Evolutionary conservation across 148 eudicot genomes (phyloP), one percentile per base, ranked within the genome.

Genomic region (Nyssa sinensis): DNA sequence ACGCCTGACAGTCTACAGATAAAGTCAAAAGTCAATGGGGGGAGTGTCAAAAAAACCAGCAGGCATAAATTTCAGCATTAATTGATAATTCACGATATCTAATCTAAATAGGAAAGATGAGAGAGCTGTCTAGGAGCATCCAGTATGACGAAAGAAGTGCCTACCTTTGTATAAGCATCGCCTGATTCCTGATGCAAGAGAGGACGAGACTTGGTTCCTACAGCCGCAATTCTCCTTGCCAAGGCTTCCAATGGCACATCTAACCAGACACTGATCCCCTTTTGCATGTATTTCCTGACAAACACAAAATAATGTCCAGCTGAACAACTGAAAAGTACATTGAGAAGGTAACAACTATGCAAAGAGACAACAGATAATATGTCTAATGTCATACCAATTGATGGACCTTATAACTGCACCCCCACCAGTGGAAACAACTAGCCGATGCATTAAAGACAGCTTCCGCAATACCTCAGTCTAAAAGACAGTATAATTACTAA

Each of bases 181-280:
- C 89, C 97, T 5, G 87, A 59, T 76, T 84, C 97, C 13, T 84
- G 79, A 77, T 85, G 87, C 79, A 93, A 75, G 34, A 95, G 88
- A 31, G 99, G 99, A 9, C 99, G 98, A 77, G 91, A 76, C 73
- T 74, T 70, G 24, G 98, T 95, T 75, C 99, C 99, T 5, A 84
- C 91, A 59, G 91, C 84, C 47, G 97, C 79, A 70, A 93, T 88
- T 79, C 99, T 89, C 24, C 81, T 87, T 47, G 97, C 99, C 73
- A 95, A 86, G 71, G 93, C 91, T 55, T 93, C 93, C 82, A 95
- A 74, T 61, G 99, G 99, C 2, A 95, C 99, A 86, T 95, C 98
- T 70, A 95, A 72, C 94, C 93, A 95, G 32, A 91, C 91, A 83
- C 91, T 95, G 63, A 95, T 75, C 44, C 99, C 99, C 49, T 84